A percentile compares a stretch with the other conserved stretches of the same genome.
Evolutionary conservation across 202 grass and related monocot species (phyloP).

Genomic region (Carex arenaria): DNA sequence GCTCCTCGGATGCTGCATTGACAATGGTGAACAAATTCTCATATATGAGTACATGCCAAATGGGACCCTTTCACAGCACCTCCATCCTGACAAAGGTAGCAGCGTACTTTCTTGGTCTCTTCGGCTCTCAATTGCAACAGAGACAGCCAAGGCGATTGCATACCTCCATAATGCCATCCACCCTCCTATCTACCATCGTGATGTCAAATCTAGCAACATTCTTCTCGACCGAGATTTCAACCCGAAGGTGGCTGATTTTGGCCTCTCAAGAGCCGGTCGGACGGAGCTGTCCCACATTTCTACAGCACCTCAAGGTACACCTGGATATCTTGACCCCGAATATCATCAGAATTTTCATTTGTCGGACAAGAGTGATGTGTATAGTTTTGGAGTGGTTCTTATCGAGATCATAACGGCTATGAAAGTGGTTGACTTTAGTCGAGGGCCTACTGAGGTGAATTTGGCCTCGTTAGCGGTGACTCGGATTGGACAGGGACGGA

Average conservation of each 20-base stretch:
- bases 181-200: constrained; percentile 89
- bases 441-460: constrained; percentile 52
- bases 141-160: constrained; percentile 52
- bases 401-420: constrained; percentile 83
- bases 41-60: constrained; percentile 91
- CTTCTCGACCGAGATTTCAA: constrained; percentile 52
- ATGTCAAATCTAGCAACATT: constrained; percentile 95
- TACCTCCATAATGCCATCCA: constrained; percentile 57
- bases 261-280: constrained; percentile 41
- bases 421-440: constrained; percentile 85
- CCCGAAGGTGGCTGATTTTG: constrained; percentile 84
- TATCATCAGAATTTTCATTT: constrained; percentile 95
- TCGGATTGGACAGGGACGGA: constrained; percentile 51
- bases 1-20: constrained; percentile 89
- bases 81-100: constrained; percentile 3
- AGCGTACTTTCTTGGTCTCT: constrained; percentile 37
- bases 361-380: constrained; percentile 89
- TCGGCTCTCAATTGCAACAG: constrained; percentile 52
- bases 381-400: constrained; percentile 95
- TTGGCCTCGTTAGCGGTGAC: constrained; percentile 63
- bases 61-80: constrained; percentile 72
- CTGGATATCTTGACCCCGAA: constrained; percentile 85
- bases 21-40: constrained; percentile 82
- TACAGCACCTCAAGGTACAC: constrained; percentile 89
- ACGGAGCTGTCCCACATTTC: constrained; percentile 50